Percentiles rank a stretch among this genome's conserved stretches.
phyloP scores from a whole-genome alignment of 345 rosid species.

The Ricinus communis region DNA sequence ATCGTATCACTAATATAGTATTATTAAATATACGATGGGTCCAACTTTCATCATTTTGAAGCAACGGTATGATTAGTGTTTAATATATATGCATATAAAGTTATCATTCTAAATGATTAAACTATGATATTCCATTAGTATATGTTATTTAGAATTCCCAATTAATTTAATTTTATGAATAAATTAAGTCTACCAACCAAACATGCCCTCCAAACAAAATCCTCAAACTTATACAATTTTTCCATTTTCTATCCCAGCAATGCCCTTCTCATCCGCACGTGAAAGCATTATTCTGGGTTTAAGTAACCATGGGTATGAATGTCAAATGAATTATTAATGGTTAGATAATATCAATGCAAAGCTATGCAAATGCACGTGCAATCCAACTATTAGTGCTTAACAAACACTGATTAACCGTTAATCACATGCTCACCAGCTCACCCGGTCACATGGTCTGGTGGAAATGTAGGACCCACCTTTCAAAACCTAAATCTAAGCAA shows the following conservation, averaged over 20 bases:
- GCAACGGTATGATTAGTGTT: conserved; percentile 21
- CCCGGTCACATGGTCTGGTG: conserved; percentile 53
- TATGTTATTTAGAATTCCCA: conserved; percentile 19
- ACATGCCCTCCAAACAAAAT: conserved; percentile 34
- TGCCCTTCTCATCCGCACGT: conserved; percentile 27
- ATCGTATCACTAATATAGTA: conserved; percentile 6
- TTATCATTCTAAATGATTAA: conserved; percentile 34
- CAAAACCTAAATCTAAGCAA: not conserved
- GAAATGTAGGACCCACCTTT: conserved; percentile 32
- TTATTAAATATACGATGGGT: not conserved
- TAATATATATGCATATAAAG: not conserved
- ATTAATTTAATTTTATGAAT: not conserved
- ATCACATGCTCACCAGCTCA: conserved; percentile 4
- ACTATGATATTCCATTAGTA: conserved; percentile 13
- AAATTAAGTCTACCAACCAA: conserved; percentile 26
- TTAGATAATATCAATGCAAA: not conserved
- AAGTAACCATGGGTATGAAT: conserved; percentile 7
- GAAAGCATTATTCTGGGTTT: not conserved
- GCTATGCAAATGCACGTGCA: conserved; percentile 35
- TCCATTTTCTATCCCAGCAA: not conserved
- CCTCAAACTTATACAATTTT: not conserved
- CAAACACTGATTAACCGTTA: conserved; percentile 25
- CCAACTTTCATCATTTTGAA: conserved; percentile 37
- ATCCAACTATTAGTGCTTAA: conserved; percentile 23
- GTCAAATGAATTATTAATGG: not conserved